Base-by-base conservation (phyloP, 2,329 filamentous ascomycete genomes). In the Aureobasidium sp. region DNA sequence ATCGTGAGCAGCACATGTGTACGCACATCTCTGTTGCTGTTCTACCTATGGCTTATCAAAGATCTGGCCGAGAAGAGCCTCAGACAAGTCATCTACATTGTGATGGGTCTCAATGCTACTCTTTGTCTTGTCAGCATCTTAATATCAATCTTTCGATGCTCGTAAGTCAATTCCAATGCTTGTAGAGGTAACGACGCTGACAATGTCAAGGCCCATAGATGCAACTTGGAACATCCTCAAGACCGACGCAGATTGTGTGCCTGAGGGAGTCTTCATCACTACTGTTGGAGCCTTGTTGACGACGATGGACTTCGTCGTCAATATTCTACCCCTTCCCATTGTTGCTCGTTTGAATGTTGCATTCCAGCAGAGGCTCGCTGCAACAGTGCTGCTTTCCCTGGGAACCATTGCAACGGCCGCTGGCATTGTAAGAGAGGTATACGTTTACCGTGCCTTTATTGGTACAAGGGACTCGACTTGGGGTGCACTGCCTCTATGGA, bases 401-500 rank as follows among this genome's bases (percentile, higher is more conserved):
- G 64, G 61, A 0, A 64, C 63, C 17, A 44, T 67, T 20, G 63
- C 64, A 9, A 67, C 66, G 2, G 56, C 53, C 44, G 29, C 70
- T 13, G 78, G 77, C 5, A 67, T 74, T 9, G 68, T 78, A 1
- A 65, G 77, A 13, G 79, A 76, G 6, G 77, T 73, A 68, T 78
- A 67, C 64, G 76, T 78, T 37, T 78, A 75, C 65, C 70, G 73
- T 57, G 72, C 71, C 17, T 66, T 79, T 2, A 68, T 78, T 3
- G 67, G 64, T 1, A 75, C 71, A 61, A 77, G 75, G 62, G 78
- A 80, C 58, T 69, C 71, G 59, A 78, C 76, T 1, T 79, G 77
- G 77, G 75, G 71, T 59, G 70, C 76, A 8, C 77, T 77, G 67
- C 75, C 76, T 15, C 67, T 79, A 0, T 80, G 77, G 76, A 79